A percentile compares a stretch with the other conserved stretches of the same genome.
These are phyloP conservation scores for Yamadazyma atmosphaerica DNA, from an alignment of 1,139 yeast genomes.

Conservation along the genomic window DNA sequence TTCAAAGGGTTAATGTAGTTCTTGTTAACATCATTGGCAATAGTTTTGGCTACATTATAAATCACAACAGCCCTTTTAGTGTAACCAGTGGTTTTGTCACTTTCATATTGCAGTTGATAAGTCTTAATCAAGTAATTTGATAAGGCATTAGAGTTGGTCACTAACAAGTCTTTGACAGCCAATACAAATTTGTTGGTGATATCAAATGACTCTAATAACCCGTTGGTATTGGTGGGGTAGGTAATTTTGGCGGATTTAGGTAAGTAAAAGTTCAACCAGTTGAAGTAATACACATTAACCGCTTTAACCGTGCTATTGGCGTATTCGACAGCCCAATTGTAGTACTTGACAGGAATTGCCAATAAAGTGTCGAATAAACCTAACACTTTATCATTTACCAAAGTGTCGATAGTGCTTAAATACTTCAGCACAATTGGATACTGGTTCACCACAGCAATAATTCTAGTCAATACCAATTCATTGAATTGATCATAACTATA, in stretches of 20 bases:
- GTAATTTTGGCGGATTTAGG: conserved; percentile 23
- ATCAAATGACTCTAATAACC: conserved; percentile 22
- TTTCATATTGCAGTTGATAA: conserved; percentile 33
- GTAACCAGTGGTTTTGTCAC: conserved; percentile 16
- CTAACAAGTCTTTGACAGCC: conserved; percentile 27
- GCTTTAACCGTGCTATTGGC: conserved; percentile 13
- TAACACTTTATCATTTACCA: conserved; percentile 28
- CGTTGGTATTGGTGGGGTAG: background rate
- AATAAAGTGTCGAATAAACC: conserved; percentile 19
- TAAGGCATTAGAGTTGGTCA: conserved; percentile 30
- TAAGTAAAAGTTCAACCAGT: conserved; percentile 34
- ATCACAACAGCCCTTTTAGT: conserved; percentile 37
- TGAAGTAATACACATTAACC: conserved; percentile 26
- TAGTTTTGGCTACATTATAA: conserved; percentile 34
- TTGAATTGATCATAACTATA: conserved; percentile 23
- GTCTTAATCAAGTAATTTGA: conserved; percentile 35
- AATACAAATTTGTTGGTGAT: conserved; percentile 31
- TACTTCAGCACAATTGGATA: conserved; percentile 25
- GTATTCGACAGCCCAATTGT: conserved; percentile 11
- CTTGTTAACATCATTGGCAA: conserved; percentile 36
- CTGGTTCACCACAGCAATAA: conserved; percentile 7
- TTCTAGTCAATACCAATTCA: conserved; percentile 11
- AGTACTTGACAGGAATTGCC: conserved; percentile 15
- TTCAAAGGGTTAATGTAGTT: conserved; percentile 43
- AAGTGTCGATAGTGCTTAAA: conserved; percentile 28